Evolutionary conservation across 768 basidiomycete species (phyloP).

Genomic region (Russula sp.): DNA sequence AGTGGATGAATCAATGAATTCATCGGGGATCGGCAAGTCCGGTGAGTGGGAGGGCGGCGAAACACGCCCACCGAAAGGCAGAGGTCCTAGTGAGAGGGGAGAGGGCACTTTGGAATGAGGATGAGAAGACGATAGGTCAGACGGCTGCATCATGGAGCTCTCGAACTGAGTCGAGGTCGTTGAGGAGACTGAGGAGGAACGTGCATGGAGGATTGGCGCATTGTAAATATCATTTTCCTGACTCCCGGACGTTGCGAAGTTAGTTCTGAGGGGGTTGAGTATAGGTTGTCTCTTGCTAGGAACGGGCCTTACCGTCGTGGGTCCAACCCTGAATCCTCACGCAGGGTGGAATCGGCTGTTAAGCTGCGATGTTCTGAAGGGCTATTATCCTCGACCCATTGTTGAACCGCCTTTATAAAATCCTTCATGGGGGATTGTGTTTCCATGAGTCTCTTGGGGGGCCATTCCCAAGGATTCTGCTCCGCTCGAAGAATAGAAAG

Average conservation of each 20-base stretch:
- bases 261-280: conserved; percentile 26
- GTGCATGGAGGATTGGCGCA: conserved; percentile 34
- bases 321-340: conserved; percentile 35
- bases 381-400: conserved; percentile 61
- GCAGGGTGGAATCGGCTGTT: conserved; percentile 45
- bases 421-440: conserved; percentile 46
- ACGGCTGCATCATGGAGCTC: background rate
- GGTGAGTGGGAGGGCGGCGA: conserved; percentile 44
- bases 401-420: conserved; percentile 66
- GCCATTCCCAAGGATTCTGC: conserved; percentile 93
- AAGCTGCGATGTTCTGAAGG: conserved; percentile 30
- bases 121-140: conserved; percentile 14
- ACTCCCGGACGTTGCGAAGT: background rate
- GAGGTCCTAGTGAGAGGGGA: conserved; percentile 43
- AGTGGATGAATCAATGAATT: conserved; percentile 40
- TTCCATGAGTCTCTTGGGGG: conserved; percentile 54
- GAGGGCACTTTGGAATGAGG: conserved; percentile 37
- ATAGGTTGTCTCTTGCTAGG: background rate
- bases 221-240: conserved; percentile 1
- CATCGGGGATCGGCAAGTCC: conserved; percentile 51
- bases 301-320: conserved; percentile 30
- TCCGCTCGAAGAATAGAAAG: conserved; percentile 81
- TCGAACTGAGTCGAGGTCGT: conserved; percentile 43
- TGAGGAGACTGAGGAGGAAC: conserved; percentile 57
- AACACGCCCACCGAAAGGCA: conserved; percentile 25